Conservation (phyloP, 2,329 filamentous ascomycete species). For the Exophiala spinifera region DNA sequence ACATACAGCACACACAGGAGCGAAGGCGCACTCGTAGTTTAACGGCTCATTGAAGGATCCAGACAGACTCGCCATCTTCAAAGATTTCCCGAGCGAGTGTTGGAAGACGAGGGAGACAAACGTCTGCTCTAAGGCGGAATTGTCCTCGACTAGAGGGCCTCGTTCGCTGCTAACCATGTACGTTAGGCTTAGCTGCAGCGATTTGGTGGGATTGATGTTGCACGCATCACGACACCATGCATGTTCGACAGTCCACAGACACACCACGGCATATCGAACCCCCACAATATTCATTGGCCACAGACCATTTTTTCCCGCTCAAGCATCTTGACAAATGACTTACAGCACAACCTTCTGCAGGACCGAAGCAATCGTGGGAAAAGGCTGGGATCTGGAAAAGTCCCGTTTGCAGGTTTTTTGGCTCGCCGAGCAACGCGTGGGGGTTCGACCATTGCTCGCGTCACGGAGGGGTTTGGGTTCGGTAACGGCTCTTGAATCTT, state of each 20-base stretch:
- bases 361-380: background rate
- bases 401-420: background rate
- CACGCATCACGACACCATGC: background rate
- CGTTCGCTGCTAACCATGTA: background rate
- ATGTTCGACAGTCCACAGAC: background rate
- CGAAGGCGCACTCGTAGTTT: too few relatives aligned
- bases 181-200: background rate
- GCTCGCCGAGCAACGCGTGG: background rate
- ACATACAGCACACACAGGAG: too few relatives aligned
- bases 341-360: background rate
- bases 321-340: background rate
- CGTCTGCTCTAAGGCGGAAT: background rate
- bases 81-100: background rate
- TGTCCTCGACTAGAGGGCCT: background rate
- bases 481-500: background rate
- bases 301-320: background rate
- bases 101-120: background rate
- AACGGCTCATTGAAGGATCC: too few relatives aligned
- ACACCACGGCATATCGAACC: conserved; percentile 10
- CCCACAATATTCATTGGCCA: conserved; percentile 11
- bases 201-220: background rate
- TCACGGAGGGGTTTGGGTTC: background rate
- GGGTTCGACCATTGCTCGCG: background rate
- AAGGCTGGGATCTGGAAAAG: background rate
- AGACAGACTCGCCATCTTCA: background rate